Evolutionary conservation across 306 rosid genomes (phyloP).

Genomic region (Erythrophleum fordii): DNA sequence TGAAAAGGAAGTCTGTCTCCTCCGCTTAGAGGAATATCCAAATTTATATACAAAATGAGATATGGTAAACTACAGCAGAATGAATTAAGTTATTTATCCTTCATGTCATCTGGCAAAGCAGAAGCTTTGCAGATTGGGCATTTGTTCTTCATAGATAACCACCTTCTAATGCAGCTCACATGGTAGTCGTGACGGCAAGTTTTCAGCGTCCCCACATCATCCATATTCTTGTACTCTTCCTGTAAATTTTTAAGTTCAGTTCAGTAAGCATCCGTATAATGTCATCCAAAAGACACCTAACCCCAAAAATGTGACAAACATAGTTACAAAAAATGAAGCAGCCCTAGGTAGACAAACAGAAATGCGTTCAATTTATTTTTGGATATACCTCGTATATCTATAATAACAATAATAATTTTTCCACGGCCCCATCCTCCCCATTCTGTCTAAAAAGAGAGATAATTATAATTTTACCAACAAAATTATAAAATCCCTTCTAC

Average conservation of each 20-base stretch:
- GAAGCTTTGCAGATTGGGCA: constrained; percentile 83
- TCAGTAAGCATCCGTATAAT: constrained; percentile 15
- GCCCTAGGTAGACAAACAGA: neutral
- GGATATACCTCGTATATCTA: neutral
- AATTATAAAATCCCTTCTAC: neutral
- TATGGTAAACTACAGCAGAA: constrained; percentile 1
- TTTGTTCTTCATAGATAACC: constrained; percentile 76
- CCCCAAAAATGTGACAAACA: neutral
- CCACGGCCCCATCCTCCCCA: neutral
- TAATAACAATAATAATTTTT: neutral
- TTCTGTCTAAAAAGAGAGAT: neutral
- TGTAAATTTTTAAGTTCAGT: constrained; percentile 39
- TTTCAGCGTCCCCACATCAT: constrained; percentile 74
- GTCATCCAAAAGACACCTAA: constrained; percentile 12
- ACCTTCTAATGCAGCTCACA: constrained; percentile 77
- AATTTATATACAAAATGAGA: constrained; percentile 52
- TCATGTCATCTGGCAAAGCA: constrained; percentile 53
- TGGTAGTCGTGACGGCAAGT: constrained; percentile 83
- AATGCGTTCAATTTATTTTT: neutral
- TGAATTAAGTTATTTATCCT: constrained; percentile 49
- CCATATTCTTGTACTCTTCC: constrained; percentile 90
- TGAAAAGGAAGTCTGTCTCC: constrained; percentile 45
- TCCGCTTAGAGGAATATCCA: constrained; percentile 53
- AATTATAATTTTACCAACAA: neutral
- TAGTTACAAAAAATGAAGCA: neutral